Evolutionary conservation across 208 protist genomes (phyloP).

Genomic region (Histomonas meleagridis): DNA sequence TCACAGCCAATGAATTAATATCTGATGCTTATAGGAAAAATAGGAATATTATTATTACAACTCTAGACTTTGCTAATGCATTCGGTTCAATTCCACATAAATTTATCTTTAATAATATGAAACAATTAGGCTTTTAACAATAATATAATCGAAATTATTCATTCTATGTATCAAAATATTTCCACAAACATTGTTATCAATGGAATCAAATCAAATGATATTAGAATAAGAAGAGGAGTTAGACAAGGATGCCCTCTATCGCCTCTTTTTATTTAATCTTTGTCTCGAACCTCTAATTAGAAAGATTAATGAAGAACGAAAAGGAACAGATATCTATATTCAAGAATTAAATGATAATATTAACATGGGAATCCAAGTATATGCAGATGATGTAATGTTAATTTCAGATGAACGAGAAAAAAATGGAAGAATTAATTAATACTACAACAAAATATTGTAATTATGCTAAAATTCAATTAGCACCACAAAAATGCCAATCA

Average conservation of each 20-base stretch:
- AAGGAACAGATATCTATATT: neutral
- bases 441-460: no score
- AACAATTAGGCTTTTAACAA: neutral
- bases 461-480: neutral
- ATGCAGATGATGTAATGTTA: neutral
- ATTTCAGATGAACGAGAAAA: neutral
- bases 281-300: neutral
- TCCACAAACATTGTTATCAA: neutral
- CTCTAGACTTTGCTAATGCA: neutral
- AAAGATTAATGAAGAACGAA: neutral
- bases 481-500: neutral
- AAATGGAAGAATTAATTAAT: neutral
- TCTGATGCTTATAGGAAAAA: neutral
- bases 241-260: neutral
- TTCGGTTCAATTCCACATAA: neutral
- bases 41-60: neutral
- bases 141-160: neutral
- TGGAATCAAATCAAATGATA: neutral
- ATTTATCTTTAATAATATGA: neutral
- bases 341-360: neutral
- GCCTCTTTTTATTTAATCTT: neutral
- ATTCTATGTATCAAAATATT: neutral
- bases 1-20: neutral
- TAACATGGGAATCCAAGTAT: neutral
- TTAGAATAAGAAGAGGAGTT: neutral